phyloP scores from a whole-genome alignment of 495 filamentous ascomycete genomes.

The Tricharina praecox region DNA sequence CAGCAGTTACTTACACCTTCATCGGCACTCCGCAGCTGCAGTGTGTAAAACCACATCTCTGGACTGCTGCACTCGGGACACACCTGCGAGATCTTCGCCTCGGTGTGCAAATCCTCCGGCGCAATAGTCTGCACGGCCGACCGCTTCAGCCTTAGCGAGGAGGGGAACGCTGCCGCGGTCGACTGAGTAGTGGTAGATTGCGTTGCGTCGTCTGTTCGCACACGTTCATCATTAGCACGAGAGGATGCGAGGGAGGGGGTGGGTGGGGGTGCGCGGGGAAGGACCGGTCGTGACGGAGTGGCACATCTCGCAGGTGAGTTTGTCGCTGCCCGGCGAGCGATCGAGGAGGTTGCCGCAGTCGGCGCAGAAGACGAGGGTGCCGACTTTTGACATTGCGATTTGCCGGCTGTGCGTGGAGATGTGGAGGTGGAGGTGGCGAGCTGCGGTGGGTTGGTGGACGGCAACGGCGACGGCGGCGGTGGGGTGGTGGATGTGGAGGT shows the following conservation, averaged over 20 bases:
- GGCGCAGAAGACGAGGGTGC: conserved; percentile 81
- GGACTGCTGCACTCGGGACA: conserved; percentile 67
- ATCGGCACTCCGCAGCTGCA: conserved; percentile 81
- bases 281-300: conserved; percentile 67
- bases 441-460: no score
- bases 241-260: conserved; percentile 4
- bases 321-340: conserved; percentile 51
- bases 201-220: conserved; percentile 71
- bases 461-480: no score
- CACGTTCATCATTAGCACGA: no score
- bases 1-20: conserved; percentile 43
- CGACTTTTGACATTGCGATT: conserved; percentile 58
- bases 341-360: conserved; percentile 87
- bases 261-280: not conserved
- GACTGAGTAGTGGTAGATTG: conserved; percentile 66
- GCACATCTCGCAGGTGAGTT: conserved; percentile 70
- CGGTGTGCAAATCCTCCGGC: conserved; percentile 59
- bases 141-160: conserved; percentile 61
- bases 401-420: not conserved
- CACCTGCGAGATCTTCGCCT: conserved; percentile 47
- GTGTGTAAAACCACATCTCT: conserved; percentile 69
- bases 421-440: not conserved
- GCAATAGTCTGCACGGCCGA: conserved; percentile 73
- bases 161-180: conserved; percentile 75
- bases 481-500: no score